A percentile compares a stretch with the other conserved stretches of the same genome.
Conservation (phyloP, 768 basidiomycete species). For the Tricholoma flavovirens region DNA sequence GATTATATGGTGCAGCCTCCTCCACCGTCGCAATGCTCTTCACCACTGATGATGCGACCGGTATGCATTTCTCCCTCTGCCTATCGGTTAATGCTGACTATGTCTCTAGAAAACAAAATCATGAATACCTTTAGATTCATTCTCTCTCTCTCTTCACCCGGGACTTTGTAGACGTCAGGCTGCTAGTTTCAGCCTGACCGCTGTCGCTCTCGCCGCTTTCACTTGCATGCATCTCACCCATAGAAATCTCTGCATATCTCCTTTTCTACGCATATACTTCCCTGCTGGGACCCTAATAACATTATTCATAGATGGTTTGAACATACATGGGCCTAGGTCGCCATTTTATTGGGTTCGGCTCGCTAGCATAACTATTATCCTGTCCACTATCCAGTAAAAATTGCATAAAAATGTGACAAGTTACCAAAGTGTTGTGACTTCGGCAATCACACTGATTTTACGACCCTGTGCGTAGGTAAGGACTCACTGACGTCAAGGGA, state of each 20-base stretch:
- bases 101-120: slow-evolving; percentile 18
- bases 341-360: slow-evolving; percentile 6
- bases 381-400: neutral
- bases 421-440: neutral
- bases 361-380: neutral
- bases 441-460: neutral
- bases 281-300: slow-evolving; percentile 16
- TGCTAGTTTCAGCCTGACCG: slow-evolving; percentile 11
- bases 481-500: too few species aligned
- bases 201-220: slow-evolving; percentile 17
- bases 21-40: slow-evolving; percentile 33
- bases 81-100: neutral
- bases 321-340: slow-evolving; percentile 9
- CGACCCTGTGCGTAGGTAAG: neutral
- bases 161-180: slow-evolving; percentile 19
- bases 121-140: slow-evolving; percentile 15
- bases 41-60: slow-evolving; percentile 54
- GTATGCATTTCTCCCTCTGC: slow-evolving; percentile 27
- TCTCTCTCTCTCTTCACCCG: slow-evolving; percentile 6
- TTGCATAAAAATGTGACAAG: neutral
- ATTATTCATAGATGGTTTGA: slow-evolving; percentile 19
- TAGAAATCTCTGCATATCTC: slow-evolving; percentile 19
- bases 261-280: slow-evolving; percentile 12
- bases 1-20: slow-evolving; percentile 24
- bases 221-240: slow-evolving; percentile 16